Evolutionary conservation across 345 rosid species (phyloP), one percentile per base, ranked within the genome.

Genomic region (Salix koriyanagi): DNA sequence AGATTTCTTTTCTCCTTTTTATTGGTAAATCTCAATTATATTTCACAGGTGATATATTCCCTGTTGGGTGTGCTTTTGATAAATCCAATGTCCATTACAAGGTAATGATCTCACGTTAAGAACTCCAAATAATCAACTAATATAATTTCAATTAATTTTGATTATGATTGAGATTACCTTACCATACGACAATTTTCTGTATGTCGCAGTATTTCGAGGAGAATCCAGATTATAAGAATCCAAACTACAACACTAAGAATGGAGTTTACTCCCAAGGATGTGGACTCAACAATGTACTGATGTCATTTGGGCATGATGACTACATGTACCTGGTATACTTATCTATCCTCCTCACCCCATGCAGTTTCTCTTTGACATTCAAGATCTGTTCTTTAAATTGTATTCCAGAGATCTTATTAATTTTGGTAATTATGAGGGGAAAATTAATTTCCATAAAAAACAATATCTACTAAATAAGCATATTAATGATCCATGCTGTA

Each of bases 291-390:
- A 93, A 87, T 71, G 90, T 87, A 0, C 65, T 78, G 74, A 91
- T 93, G 76, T 91, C 98, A 14, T 90, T 94, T 93, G 94, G 97
- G 11, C 96, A 93, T 39, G 97, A 93, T 68, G 96, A 91, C 79
- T 93, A 91, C 79, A 91, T 91, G 97, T 88, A 89, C 83, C 67
- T 90, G 97, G 94, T 91, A 84, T 36, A 36, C 37, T 36, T 36
- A 5, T 36, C 5, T 36, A 36, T 36, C 37, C 37, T 36, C 37
- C 37, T 36, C 7, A 36, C 37, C 37, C 37, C 37, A 26, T 26
- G 26, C 37, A 5, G 37, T 36, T 36, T 36, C 37, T 36, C 37
- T 34, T 34, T 36, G 37, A 36, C 37, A 36, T 36, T 36, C 7
- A 36, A 36, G 37, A 36, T 36, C 37, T 36, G 37, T 36, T 36